Base-by-base conservation (phyloP, 2,329 filamentous ascomycete genomes). In the Fusarium clavum region DNA sequence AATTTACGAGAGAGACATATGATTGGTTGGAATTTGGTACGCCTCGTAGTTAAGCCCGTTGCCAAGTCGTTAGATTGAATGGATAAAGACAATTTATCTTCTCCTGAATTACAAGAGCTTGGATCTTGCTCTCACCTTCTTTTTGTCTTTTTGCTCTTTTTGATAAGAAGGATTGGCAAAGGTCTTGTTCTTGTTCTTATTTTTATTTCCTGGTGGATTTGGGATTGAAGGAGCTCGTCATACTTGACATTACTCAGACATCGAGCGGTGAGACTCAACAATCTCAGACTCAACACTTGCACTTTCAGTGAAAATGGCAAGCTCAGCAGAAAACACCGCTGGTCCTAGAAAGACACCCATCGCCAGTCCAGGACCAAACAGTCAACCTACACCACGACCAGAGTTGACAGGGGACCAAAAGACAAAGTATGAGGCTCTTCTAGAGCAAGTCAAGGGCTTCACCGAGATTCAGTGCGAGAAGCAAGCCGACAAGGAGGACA, bases 381-480 rank as follows among this genome's bases (percentile, higher is more conserved):
- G 87, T 77, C 88, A 86, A 61, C 88, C 92, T 5, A 77, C 83
- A 14, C 77, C 87, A 8, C 84, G 85, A 12, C 80, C 88, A 8
- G 79, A 86, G 61, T 87, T 98, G 74, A 94, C 90, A 13, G 77
- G 87, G 12, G 94, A 97, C 38, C 93, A 98, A 81, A 82, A 92
- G 77, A 79, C 85, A 71, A 98, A 97, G 82, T 98, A 98, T 82
- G 87, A 91, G 45, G 83, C 88, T 69, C 85, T 98, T 53, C 87
- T 98, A 47, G 84, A 87, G 48, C 86, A 87, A 56, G 93, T 90
- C 46, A 90, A 87, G 70, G 82, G 83, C 73, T 97, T 94, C 92
- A 88, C 87, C 14, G 88, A 90, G 12, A 82, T 97, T 27, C 69
- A 72, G 34, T 80, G 79, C 72, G 88, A 87, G 43, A 88, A 89